phyloP scores from a whole-genome alignment of 1,139 yeast genomes.

The Blastobotrys serpentis region DNA sequence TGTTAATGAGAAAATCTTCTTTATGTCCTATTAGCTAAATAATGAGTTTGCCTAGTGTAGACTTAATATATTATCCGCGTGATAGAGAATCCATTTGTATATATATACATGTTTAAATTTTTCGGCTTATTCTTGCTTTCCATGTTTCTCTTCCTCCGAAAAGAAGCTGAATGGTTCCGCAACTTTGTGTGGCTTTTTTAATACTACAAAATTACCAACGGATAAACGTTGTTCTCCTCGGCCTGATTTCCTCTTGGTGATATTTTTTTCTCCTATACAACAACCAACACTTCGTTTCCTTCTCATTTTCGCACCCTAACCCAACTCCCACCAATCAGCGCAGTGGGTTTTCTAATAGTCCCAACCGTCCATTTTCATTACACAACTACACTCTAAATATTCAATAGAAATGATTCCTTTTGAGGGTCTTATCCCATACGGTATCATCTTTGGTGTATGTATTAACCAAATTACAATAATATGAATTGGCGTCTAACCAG shows the following conservation, averaged over 20 bases:
- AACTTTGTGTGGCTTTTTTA: neutral
- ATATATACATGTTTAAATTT: neutral
- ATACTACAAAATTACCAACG: too few relatives aligned
- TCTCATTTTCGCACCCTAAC: neutral
- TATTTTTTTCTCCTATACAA: too few relatives aligned
- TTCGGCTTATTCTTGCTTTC: conserved; percentile 21
- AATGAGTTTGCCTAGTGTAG: neutral
- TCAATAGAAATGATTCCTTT: conserved; percentile 56
- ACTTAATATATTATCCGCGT: conserved; percentile 10
- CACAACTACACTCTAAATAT: neutral
- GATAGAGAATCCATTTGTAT: conserved; percentile 1
- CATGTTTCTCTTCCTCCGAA: conserved; percentile 17
- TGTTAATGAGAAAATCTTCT: conserved; percentile 20
- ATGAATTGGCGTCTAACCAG: neutral
- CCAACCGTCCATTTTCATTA: conserved; percentile 8
- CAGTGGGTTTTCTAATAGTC: neutral
- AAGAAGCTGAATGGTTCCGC: neutral
- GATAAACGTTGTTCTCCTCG: too few relatives aligned
- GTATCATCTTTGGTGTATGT: conserved; percentile 56
- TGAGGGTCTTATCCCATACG: conserved; percentile 69
- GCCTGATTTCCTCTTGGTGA: too few relatives aligned
- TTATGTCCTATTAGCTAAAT: conserved; percentile 11
- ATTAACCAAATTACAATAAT: neutral
- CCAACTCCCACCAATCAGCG: conserved; percentile 5
- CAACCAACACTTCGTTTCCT: too few relatives aligned